Base-by-base conservation (phyloP, 2,329 filamentous ascomycete species). In the Purpureocillium takamizusanense region DNA sequence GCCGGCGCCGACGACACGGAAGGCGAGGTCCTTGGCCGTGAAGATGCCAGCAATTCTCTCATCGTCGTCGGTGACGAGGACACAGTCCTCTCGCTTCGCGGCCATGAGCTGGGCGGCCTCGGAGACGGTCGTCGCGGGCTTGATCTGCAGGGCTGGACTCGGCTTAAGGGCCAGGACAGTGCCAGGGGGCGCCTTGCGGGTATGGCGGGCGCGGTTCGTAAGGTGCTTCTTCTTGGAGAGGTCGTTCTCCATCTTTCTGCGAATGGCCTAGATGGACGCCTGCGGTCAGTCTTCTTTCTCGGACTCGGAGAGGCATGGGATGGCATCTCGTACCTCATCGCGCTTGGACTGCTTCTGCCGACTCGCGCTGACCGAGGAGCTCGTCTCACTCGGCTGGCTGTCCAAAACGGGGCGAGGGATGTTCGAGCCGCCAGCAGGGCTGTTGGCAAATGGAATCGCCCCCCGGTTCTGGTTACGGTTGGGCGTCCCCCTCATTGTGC, bases 101-200 rank as follows among this genome's bases (percentile, higher is more conserved):
- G 92, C 92, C 92, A 98, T 98, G 56, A 98, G 72, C 70, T 98
- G 92, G 31, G 92, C 92, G 35, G 92, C 92, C 66, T 98, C 92
- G 46, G 92, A 83, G 40, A 98, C 90, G 36, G 86, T 95, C 18
- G 88, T 95, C 47, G 73, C 77, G 37, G 92, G 92, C 69, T 97
- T 97, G 67, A 98, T 97, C 69, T 98, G 92, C 14, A 98, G 81
- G 33, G 92, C 92, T 54, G 86, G 87, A 60, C 89, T 95, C 39
- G 92, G 92, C 66, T 94, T 94, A 46, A 98, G 75, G 54, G 92
- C 87, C 44, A 98, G 83, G 43, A 98, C 92, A 40, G 90, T 95
- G 51, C 92, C 92, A 3, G 92, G 92, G 43, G 92, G 90, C 41
- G 90, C 90, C 70, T 95, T 97, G 60, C 89, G 84, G 44, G 83